A percentile compares a stretch with the other conserved stretches of the same genome.
Conservation (phyloP, 805 yeast species). For the Candida takata region DNA sequence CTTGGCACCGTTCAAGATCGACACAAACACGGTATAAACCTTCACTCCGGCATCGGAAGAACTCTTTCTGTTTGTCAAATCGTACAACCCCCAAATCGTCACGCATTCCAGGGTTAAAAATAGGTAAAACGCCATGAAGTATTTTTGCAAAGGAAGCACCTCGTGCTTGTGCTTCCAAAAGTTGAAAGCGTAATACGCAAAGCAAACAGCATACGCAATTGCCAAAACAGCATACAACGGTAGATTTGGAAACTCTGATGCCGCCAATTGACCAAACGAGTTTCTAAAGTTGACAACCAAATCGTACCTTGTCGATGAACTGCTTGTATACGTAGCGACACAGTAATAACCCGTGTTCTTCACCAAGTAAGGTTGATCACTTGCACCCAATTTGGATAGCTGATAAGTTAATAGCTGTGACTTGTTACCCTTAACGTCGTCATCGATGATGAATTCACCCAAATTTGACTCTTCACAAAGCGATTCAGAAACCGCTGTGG, state of each 20-base stretch:
- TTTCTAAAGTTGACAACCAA: conserved; percentile 81
- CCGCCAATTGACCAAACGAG: conserved; percentile 85
- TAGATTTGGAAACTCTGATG: conserved; percentile 84
- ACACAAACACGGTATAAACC: conserved; percentile 68
- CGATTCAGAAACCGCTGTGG: conserved; percentile 46
- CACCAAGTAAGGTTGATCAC: conserved; percentile 58
- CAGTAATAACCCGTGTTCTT: conserved; percentile 86
- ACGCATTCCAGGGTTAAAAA: conserved; percentile 80
- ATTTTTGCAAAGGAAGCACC: conserved; percentile 82
- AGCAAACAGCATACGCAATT: conserved; percentile 71
- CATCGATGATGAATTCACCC: conserved; percentile 57
- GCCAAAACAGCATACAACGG: conserved; percentile 85
- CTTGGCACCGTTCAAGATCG: conserved; percentile 73
- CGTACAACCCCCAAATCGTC: conserved; percentile 88
- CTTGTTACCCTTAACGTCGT: conserved; percentile 34
- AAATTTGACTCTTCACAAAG: conserved; percentile 48
- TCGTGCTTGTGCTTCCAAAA: conserved; percentile 82
- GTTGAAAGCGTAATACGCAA: conserved; percentile 79
- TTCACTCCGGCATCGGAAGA: conserved; percentile 46
- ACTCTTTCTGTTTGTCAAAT: conserved; percentile 63
- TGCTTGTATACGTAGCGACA: conserved; percentile 56
- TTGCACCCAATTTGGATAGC: conserved; percentile 51
- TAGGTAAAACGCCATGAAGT: conserved; percentile 77
- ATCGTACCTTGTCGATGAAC: conserved; percentile 36
- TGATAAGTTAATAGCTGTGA: conserved; percentile 52